Evolutionary conservation across 73 alveolate species (phyloP), one percentile per base, ranked within the genome.

Genomic region (Paramecium sexaurelia): DNA sequence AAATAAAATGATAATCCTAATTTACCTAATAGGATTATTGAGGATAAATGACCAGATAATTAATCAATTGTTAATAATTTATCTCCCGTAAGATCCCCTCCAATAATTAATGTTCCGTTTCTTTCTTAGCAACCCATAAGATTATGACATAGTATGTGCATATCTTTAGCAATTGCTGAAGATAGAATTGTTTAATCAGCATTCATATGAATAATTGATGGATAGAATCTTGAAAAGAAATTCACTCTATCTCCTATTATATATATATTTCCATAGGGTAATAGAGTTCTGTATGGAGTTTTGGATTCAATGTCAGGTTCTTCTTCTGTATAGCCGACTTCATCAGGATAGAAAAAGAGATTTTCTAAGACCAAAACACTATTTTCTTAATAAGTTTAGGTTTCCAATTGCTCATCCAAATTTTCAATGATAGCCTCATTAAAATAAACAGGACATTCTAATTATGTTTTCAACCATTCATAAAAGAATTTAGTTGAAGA

Each of bases 241-340:
- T 88, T 88, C n/a, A 68, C 94, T 40, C 87, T 88, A 88, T 88
- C 94, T 69, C 87, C 94, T 1, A 68, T 68, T 0, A 88, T 66
- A 41, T 88, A 88, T 11, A 82, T 68, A n/a, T 75, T 47, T 3
- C 94, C 85, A 40, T 88, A 88, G 6, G 89, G 87, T 20, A 55
- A 71, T 69, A 88, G 29, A 13, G 94, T 68, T 41, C 83, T 33
- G 2, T 36, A 68, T 7, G 85, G 87, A 5, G 86, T 88, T 39
- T 69, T 36, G 2, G 85, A 37, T 19, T 88, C 94, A 19, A 41
- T 82, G 27, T 68, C 91, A 22, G 94, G 85, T 45, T 67, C 85
- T 51, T 51, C 67, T 35, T 55, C 87, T 26, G 69, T 6, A 24
- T 68, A 68, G 9, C 94, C 94, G 71, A 61, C 55, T 69, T 88